phyloP scores from a whole-genome alignment of 1,139 yeast genomes.

The Lodderomyces jiufengensis region DNA sequence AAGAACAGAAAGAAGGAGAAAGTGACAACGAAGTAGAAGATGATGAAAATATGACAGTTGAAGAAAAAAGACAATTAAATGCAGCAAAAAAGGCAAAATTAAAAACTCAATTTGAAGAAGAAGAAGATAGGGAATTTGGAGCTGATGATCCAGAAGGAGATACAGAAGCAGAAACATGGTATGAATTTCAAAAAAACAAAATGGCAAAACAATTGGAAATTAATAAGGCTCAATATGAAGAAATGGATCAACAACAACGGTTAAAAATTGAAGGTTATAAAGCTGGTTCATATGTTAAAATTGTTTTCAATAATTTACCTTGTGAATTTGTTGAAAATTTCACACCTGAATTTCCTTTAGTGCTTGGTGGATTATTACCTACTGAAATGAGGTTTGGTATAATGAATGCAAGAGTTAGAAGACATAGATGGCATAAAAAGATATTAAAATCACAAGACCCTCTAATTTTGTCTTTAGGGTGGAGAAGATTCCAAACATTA shows the following conservation, averaged over 20 bases:
- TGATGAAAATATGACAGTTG: conserved; percentile 47
- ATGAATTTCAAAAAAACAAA: conserved; percentile 93
- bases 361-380: conserved; percentile 85
- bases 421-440: conserved; percentile 99
- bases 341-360: conserved; percentile 78
- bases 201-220: conserved; percentile 95
- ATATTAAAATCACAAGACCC: conserved; percentile 96
- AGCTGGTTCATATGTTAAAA: conserved; percentile 91
- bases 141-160: conserved; percentile 73
- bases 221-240: conserved; percentile 73
- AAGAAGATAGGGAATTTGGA: conserved; percentile 74
- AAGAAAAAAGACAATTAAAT: conserved; percentile 70
- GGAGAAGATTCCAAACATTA: conserved; percentile 97
- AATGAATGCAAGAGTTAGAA: conserved; percentile 87
- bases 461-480: conserved; percentile 85
- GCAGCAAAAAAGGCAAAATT: conserved; percentile 88
- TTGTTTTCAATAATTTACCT: conserved; percentile 80
- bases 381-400: conserved; percentile 94
- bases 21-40: conserved; percentile 22
- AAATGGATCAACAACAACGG: conserved; percentile 73
- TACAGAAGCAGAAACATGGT: conserved; percentile 90
- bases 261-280: conserved; percentile 84
- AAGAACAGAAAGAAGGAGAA: conserved; percentile 37
- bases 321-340: conserved; percentile 88
- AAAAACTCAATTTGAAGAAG: conserved; percentile 86